phyloP scores from a whole-genome alignment of 805 yeast genomes.

The Wickerhamiella qilinensis region DNA sequence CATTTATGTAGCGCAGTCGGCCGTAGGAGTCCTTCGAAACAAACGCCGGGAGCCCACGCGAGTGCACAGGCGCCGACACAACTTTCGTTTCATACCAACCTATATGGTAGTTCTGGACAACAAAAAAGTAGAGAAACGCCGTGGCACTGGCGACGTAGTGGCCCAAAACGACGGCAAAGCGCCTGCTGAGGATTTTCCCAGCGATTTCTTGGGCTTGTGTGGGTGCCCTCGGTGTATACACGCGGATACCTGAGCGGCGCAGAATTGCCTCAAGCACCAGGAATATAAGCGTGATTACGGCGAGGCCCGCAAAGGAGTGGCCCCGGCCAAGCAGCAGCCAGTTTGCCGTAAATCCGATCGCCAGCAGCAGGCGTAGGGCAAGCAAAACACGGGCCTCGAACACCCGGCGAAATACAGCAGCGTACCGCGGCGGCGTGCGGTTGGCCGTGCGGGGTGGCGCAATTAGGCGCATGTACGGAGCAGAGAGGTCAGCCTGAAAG shows the following conservation, averaged over 20 bases:
- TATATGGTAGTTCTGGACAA: not conserved
- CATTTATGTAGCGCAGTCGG: constrained; percentile 1
- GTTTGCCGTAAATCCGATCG: not conserved
- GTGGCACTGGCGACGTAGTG: not conserved
- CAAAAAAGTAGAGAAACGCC: not conserved
- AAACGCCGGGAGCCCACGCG: not conserved
- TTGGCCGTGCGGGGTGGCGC: not conserved
- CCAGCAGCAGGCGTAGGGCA: not conserved
- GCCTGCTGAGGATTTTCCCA: not conserved
- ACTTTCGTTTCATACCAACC: not conserved
- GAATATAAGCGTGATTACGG: not conserved
- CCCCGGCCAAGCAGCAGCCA: constrained; percentile 1
- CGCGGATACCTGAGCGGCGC: not conserved
- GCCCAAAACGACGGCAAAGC: not conserved
- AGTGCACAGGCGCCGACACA: not conserved
- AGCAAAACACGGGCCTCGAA: not conserved
- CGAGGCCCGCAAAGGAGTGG: not conserved
- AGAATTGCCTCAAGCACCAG: not conserved
- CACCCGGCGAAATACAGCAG: not conserved
- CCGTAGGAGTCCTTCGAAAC: not conserved
- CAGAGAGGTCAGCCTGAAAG: no score
- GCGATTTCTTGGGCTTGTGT: not conserved
- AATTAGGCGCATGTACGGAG: not conserved
- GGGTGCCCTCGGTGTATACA: not conserved
- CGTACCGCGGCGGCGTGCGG: constrained; percentile 1